These are phyloP conservation scores for Phoenix roebelenii DNA, from an alignment of 176 grass and related monocot species.

Conservation along the genomic window DNA sequence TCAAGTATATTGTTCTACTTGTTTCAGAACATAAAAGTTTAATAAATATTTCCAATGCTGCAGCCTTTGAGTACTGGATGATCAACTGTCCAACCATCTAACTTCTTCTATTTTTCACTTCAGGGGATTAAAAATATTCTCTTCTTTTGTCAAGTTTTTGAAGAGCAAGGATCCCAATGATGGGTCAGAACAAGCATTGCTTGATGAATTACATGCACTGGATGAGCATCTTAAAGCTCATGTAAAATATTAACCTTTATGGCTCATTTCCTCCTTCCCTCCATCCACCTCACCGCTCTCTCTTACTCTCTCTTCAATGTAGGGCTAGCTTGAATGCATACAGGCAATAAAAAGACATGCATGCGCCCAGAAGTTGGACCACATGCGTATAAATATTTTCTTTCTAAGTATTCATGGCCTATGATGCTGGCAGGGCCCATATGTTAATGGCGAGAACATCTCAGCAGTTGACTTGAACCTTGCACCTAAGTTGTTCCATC, in stretches of 20 bases:
- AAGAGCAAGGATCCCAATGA: slow-evolving; percentile 15
- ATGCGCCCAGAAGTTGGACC: too few relatives aligned
- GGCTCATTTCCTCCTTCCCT: too few relatives aligned
- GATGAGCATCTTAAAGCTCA: slow-evolving; percentile 9
- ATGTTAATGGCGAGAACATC: slow-evolving; percentile 11
- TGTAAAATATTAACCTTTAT: not conserved
- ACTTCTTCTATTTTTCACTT: not conserved
- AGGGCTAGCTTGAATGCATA: too few relatives aligned
- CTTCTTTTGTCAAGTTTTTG: slow-evolving; percentile 17
- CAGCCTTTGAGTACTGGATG: too few relatives aligned
- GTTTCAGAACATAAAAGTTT: too few relatives aligned
- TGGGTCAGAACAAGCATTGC: slow-evolving; percentile 4
- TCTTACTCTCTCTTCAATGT: too few relatives aligned
- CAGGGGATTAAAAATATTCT: slow-evolving; percentile 15
- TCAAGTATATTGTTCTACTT: too few relatives aligned
- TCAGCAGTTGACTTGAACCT: slow-evolving; percentile 24
- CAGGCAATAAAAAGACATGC: too few relatives aligned
- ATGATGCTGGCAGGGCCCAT: slow-evolving; percentile 10
- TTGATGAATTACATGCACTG: not conserved
- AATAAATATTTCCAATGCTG: too few relatives aligned
- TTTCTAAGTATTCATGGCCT: not conserved
- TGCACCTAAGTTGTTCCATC: slow-evolving; percentile 27
- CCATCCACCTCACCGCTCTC: too few relatives aligned
- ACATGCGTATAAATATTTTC: too few relatives aligned
- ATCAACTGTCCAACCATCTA: too few relatives aligned